Evolutionary conservation across 2,329 filamentous ascomycete species (phyloP).

Genomic region (Elsinoe perseae): DNA sequence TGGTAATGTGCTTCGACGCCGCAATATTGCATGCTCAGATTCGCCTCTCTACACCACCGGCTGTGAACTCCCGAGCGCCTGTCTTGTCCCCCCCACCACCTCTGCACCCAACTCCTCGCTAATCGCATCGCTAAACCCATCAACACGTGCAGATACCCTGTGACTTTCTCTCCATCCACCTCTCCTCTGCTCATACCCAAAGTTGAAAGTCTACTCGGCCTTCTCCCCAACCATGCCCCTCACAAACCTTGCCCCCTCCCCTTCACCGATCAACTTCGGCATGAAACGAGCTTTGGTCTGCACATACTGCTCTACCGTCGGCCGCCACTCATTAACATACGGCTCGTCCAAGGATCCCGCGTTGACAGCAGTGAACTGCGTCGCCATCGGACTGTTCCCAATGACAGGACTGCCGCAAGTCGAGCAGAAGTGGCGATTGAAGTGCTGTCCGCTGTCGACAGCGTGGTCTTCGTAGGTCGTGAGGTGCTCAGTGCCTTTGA

Average conservation of each 20-base stretch:
- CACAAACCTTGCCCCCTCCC: conserved; percentile 9
- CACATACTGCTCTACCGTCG: conserved; percentile 12
- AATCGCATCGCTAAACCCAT: background rate
- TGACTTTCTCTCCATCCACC: background rate
- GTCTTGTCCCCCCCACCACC: background rate
- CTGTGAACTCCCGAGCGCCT: background rate
- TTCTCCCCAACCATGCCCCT: conserved; percentile 9
- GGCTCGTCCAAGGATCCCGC: conserved; percentile 2
- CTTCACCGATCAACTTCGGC: conserved; percentile 1
- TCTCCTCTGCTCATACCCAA: background rate
- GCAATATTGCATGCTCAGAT: conserved; percentile 1
- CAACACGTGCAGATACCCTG: too few species aligned
- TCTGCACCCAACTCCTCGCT: conserved; percentile 9
- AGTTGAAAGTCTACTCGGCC: background rate
- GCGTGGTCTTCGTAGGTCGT: conserved; percentile 4
- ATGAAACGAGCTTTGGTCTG: conserved; percentile 9
- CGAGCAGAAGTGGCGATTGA: conserved; percentile 5
- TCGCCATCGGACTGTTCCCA: background rate
- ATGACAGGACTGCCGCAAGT: background rate
- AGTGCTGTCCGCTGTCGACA: conserved; percentile 7
- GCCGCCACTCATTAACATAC: conserved; percentile 11
- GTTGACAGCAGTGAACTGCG: conserved; percentile 9
- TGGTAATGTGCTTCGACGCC: conserved; percentile 10
- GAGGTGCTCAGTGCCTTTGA: background rate
- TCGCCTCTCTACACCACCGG: background rate